phyloP scores from a whole-genome alignment of 495 filamentous ascomycete genomes.

The Annulohypoxylon nitens region DNA sequence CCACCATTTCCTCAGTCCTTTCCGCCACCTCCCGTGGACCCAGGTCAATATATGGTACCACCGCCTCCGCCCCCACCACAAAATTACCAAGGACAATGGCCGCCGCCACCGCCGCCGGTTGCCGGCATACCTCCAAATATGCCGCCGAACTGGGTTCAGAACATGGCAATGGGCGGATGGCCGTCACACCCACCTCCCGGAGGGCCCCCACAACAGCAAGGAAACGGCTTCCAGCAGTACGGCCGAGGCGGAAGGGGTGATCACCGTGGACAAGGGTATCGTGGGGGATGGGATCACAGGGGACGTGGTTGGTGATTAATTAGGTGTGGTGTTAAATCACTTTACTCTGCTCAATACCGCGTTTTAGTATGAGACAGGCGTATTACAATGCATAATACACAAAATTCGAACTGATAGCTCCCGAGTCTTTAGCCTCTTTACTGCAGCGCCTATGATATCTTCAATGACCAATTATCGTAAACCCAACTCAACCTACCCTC shows the following conservation, averaged over 20 bases:
- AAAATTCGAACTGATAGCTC: background rate
- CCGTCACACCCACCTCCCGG: constrained; percentile 37
- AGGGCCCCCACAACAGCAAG: constrained; percentile 37
- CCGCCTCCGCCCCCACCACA: constrained; percentile 59
- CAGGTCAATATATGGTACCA: constrained; percentile 51
- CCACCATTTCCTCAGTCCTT: constrained; percentile 50
- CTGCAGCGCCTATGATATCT: background rate
- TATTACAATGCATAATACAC: background rate
- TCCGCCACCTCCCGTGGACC: constrained; percentile 44
- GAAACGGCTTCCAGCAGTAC: constrained; percentile 47
- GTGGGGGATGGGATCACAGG: constrained; percentile 48
- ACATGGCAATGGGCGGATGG: constrained; percentile 44
- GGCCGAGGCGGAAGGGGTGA: constrained; percentile 49
- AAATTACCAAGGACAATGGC: constrained; percentile 66
- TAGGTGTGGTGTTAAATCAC: constrained; percentile 2
- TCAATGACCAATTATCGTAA: background rate
- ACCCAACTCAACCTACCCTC: background rate
- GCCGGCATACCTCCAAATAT: constrained; percentile 41
- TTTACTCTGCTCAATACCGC: background rate
- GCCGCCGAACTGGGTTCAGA: constrained; percentile 49
- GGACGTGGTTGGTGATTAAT: constrained; percentile 48
- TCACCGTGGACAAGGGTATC: constrained; percentile 48
- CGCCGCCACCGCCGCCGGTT: constrained; percentile 55
- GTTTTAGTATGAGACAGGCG: background rate
- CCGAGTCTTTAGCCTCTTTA: background rate